Base-by-base conservation (phyloP, 2,329 filamentous ascomycete genomes). In the Gnomoniopsis smithogilvyi region DNA sequence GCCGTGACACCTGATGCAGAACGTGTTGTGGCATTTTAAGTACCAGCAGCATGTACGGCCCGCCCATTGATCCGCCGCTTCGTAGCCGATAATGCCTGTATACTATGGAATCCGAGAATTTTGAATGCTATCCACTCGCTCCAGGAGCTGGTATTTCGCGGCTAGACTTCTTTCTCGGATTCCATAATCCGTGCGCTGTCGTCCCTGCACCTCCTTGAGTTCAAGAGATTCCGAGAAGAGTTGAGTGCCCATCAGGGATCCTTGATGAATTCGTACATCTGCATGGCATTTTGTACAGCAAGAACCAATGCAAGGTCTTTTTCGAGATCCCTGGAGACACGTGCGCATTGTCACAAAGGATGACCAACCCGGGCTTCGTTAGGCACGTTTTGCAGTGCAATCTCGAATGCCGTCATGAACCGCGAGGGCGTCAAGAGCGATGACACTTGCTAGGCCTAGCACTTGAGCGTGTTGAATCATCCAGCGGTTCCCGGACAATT, bases 51-150 rank as follows among this genome's bases (percentile, higher is more conserved):
- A 26, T 17, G 51, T 36, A 3, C 48, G 15, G 3, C n/a, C 6
- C 8, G 56, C 50, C 10, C 38, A 11, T 8, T 15, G 34, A 26
- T 49, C 56, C 24, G 56, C 51, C 15, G 54, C 43, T 26, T 54
- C 45, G 21, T 58, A 54, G 6, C 51, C 56, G 10, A 30, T n/a
- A 1, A 49, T 12, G 17, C 56, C 46, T 2, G 17, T 43, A 24
- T 54, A 33, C 6, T 21, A 50, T n/a, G 51, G 51, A 10, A 43
- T 8, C 51, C 56, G 50, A 58, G 51, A 36, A 45, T n/a, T 49
- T 14, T 58, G 50, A 22, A 54, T 45, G 21, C 36, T n/a, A n/a
- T 8, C 15, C 22, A 50, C 51, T 12, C 48, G 43, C 24, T 22
- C 17, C n/a, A 45, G 43, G 43, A 58, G 26, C 45, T 49, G 36